Percentiles rank a stretch among this genome's conserved stretches.
These are phyloP conservation scores for Gynochthodes officinalis DNA, from an alignment of 257 asterid genomes.

Conservation along the genomic window DNA sequence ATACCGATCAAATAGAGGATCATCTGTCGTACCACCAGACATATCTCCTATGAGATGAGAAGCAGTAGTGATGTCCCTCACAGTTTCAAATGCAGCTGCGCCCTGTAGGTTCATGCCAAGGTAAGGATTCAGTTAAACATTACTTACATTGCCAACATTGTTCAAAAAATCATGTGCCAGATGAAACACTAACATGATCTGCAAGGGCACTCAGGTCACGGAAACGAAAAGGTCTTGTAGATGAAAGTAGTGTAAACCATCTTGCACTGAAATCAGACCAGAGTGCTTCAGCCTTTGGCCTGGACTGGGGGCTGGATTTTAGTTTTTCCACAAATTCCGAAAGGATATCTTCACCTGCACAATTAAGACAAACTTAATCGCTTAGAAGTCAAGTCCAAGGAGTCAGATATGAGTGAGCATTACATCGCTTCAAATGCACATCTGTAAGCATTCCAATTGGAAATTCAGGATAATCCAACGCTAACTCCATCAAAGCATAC, in stretches of 20 bases:
- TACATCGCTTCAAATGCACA: constrained; percentile 64
- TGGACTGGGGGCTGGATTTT: constrained; percentile 17
- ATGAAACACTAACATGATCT: constrained; percentile 54
- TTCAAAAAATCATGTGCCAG: too few species aligned
- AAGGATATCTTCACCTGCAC: constrained; percentile 61
- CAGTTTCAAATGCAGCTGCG: constrained; percentile 63
- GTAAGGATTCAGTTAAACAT: not conserved
- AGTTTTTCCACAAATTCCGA: constrained; percentile 37
- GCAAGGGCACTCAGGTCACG: constrained; percentile 55
- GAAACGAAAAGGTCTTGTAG: constrained; percentile 55
- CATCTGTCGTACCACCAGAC: constrained; percentile 65
- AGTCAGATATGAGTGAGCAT: not conserved
- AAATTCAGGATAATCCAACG: constrained; percentile 61
- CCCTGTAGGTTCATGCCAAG: constrained; percentile 40
- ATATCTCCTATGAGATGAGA: constrained; percentile 78
- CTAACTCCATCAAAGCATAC: constrained; percentile 90
- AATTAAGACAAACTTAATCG: not conserved
- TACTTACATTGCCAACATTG: not conserved
- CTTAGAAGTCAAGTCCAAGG: too few species aligned
- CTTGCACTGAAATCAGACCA: constrained; percentile 73
- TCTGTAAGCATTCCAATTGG: constrained; percentile 85
- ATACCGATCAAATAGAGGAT: constrained; percentile 72
- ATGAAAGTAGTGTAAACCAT: constrained; percentile 74
- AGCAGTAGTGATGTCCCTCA: constrained; percentile 74
- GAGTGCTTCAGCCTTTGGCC: constrained; percentile 29